Base-by-base conservation (phyloP, 2,329 filamentous ascomycete genomes). In the Trichoderma asperellum region DNA sequence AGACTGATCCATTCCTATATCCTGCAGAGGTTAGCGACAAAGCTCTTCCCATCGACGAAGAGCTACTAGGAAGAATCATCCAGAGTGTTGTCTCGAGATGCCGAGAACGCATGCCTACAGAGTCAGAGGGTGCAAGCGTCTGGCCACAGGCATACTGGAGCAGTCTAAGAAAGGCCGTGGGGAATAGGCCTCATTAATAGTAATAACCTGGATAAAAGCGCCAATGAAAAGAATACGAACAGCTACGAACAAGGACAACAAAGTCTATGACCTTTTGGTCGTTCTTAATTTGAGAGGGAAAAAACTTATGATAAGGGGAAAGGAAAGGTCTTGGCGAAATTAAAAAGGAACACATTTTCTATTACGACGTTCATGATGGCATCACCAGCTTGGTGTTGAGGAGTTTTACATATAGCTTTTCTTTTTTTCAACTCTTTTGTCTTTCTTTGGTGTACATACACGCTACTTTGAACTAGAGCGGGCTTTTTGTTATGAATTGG, bases 131-230 rank as follows among this genome's bases (percentile, higher is more conserved):
- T 11, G 73, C 86, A 65, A 83, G 80, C 21, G 77, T 85, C 6
- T 90, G 87, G 88, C 87, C 88, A 0, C 81, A 84, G 63, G 87
- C 87, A 18, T 91, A 90, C 75, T 90, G 87, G 84, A 81, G 84
- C 14, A 87, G 86, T 73, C 81, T 89, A 56, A 83, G 81, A 68
- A 88, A 88, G 74, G 83, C 85, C 18, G 82, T 83, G 68, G 76
- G 76, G 40, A 75, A 74, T 27, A 75, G 76, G 18, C 63, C 55
- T 69, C 75, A 75, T 71, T 78, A 71, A 76, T 5, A 18, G 34
- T 43, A 34, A 21, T 60, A 6, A 49, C 1, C 24, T 21, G 43
- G 34, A 24, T 7, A 40, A 43, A 27, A 32, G 4, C 3, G 34
- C 24, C 47, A n/a, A 35, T 55, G 52, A 32, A 14, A 40, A 24